These are phyloP conservation scores for Vitis hybrid DNA, from an alignment of 177 flowering plant genomes.

Conservation along the genomic window DNA sequence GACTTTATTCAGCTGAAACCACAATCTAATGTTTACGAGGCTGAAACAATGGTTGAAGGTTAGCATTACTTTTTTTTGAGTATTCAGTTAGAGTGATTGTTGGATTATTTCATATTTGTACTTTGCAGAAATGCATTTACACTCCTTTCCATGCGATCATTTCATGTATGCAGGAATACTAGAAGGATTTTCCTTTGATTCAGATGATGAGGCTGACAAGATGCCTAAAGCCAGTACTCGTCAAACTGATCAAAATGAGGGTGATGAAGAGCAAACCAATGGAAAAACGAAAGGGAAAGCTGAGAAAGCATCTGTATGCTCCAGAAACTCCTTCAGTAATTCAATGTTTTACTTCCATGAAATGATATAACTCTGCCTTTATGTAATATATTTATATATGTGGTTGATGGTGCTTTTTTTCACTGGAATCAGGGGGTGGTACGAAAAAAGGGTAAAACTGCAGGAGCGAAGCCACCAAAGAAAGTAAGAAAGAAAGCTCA, in stretches of 20 bases:
- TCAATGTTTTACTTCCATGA: not conserved
- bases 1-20: constrained; percentile 90
- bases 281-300: constrained; percentile 54
- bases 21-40: constrained; percentile 77
- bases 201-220: constrained; percentile 82
- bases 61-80: constrained; percentile 3
- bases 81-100: not conserved
- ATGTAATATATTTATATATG: not conserved
- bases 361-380: not conserved
- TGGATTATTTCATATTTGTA: not conserved
- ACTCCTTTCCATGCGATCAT: constrained; percentile 1
- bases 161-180: constrained; percentile 63
- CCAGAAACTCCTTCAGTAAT: not conserved
- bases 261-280: constrained; percentile 36
- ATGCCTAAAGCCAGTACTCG: constrained; percentile 36
- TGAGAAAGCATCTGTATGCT: constrained; percentile 61
- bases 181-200: constrained; percentile 87
- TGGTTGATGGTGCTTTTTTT: constrained; percentile 2
- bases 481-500: constrained; percentile 60
- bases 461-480: constrained; percentile 58
- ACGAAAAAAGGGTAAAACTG: constrained; percentile 48
- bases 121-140: constrained; percentile 2
- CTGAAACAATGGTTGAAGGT: constrained; percentile 99
- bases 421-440: constrained; percentile 43
- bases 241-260: constrained; percentile 52